A percentile compares a stretch with the other conserved stretches of the same genome.
These are phyloP conservation scores for Kodamaea kakaduensis DNA, from an alignment of 805 yeast genomes.

Conservation along the genomic window DNA sequence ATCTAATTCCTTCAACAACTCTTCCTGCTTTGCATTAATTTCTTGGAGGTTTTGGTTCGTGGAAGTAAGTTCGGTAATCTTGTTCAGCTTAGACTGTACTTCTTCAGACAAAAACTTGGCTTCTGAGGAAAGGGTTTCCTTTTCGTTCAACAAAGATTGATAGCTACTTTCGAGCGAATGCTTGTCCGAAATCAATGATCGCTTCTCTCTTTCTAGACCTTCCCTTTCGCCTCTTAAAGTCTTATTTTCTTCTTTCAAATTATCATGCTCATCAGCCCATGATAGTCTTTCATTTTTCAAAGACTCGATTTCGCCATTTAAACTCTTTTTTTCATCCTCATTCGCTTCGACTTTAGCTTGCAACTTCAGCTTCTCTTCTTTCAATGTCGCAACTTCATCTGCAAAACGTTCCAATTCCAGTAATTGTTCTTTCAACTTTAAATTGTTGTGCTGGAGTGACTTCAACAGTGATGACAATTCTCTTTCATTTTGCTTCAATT, in stretches of 20 bases:
- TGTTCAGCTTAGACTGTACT: background rate
- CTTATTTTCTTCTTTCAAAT: background rate
- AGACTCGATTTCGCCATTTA: background rate
- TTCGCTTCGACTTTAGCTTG: background rate
- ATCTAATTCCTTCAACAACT: constrained; percentile 22
- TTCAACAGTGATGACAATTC: constrained; percentile 27
- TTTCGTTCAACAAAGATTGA: background rate
- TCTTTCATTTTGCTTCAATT: constrained; percentile 24
- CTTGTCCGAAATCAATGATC: too few relatives aligned
- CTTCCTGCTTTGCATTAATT: constrained; percentile 19
- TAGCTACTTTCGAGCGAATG: background rate
- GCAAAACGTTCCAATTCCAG: constrained; percentile 11
- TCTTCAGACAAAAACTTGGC: constrained; percentile 9
- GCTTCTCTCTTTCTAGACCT: background rate
- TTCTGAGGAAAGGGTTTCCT: background rate
- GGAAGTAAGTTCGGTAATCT: constrained; percentile 10
- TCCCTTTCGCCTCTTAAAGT: background rate
- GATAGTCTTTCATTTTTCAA: background rate
- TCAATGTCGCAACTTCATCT: constrained; percentile 8
- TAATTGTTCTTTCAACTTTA: background rate
- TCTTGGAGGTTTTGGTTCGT: constrained; percentile 15
- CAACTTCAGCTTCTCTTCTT: constrained; percentile 1
- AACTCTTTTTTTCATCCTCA: background rate
- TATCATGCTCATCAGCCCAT: background rate
- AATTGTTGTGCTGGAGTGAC: constrained; percentile 12